phyloP scores from a whole-genome alignment of 352 stramenopile genomes.

The Thalassiosira exigua region DNA sequence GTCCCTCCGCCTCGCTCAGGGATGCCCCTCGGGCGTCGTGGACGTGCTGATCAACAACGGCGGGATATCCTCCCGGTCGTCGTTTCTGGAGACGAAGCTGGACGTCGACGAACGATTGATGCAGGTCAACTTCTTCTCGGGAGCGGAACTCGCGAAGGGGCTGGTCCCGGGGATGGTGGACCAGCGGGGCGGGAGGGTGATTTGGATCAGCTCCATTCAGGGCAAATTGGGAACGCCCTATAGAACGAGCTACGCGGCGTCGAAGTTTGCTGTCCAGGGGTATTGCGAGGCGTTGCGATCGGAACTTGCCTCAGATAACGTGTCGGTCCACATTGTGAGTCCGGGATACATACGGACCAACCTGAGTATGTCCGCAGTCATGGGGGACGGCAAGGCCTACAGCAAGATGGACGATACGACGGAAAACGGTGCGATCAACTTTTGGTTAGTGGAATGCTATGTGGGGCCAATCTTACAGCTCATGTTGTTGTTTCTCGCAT shows the following conservation, averaged over 20 bases:
- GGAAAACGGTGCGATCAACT: conserved; percentile 65
- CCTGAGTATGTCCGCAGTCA: conserved; percentile 73
- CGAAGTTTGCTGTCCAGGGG: conserved; percentile 73
- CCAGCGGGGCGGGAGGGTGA: conserved; percentile 4
- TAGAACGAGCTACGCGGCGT: conserved; percentile 65
- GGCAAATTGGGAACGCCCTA: conserved; percentile 67
- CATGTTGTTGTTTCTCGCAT: background rate
- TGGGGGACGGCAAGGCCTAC: conserved; percentile 75
- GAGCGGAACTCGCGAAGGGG: conserved; percentile 61
- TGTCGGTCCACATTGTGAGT: conserved; percentile 76
- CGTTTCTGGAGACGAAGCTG: conserved; percentile 56
- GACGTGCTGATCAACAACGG: conserved; percentile 75
- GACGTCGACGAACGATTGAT: conserved; percentile 65
- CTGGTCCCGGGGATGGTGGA: conserved; percentile 47
- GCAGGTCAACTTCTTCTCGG: conserved; percentile 69
- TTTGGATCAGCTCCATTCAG: conserved; percentile 34
- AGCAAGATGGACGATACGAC: conserved; percentile 81
- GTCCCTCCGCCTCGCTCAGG: conserved; percentile 56
- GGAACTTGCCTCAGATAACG: conserved; percentile 62
- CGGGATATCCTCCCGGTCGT: conserved; percentile 65
- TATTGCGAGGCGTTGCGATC: conserved; percentile 76
- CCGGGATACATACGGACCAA: conserved; percentile 86
- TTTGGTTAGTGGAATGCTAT: too few species aligned
- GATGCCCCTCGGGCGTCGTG: conserved; percentile 50
- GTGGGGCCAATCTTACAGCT: too few species aligned